These are phyloP conservation scores for Fragaria nilgerrensis DNA, from an alignment of 306 rosid species.

Conservation along the genomic window DNA sequence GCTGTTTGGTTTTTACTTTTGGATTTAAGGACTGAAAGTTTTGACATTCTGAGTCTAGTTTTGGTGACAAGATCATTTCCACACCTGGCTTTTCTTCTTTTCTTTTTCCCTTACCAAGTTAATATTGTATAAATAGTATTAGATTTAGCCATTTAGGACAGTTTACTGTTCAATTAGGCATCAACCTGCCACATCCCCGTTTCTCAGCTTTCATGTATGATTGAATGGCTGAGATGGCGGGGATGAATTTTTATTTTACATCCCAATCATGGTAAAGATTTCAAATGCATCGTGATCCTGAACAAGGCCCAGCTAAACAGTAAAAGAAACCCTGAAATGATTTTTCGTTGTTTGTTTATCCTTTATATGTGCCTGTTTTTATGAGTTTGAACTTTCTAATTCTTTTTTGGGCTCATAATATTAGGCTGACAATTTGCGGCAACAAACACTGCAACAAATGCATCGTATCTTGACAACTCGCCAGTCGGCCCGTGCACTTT, in stretches of 20 bases:
- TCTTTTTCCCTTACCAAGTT: background rate
- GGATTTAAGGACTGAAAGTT: background rate
- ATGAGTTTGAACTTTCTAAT: background rate
- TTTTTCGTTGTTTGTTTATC: background rate
- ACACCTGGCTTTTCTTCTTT: background rate
- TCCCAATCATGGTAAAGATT: background rate
- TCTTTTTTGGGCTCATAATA: slow-evolving; percentile 9
- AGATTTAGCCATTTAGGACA: background rate
- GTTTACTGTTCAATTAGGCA: background rate
- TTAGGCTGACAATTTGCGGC: slow-evolving; percentile 96
- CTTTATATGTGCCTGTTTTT: background rate
- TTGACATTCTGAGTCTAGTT: background rate
- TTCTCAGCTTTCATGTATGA: background rate
- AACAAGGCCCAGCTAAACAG: background rate
- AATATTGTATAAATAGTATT: background rate
- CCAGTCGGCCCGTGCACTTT: slow-evolving; percentile 95
- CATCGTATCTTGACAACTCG: slow-evolving; percentile 90
- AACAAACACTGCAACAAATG: slow-evolving; percentile 96
- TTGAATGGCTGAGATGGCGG: background rate
- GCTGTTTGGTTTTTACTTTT: background rate
- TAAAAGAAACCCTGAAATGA: background rate
- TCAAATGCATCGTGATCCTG: background rate
- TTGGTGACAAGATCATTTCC: background rate
- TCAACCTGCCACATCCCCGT: background rate
- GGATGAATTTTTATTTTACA: background rate